A percentile compares a stretch with the other conserved stretches of the same genome.
These are phyloP conservation scores for Aspergillus japonicus DNA, from an alignment of 2,329 filamentous ascomycete genomes.

Conservation along the genomic window DNA sequence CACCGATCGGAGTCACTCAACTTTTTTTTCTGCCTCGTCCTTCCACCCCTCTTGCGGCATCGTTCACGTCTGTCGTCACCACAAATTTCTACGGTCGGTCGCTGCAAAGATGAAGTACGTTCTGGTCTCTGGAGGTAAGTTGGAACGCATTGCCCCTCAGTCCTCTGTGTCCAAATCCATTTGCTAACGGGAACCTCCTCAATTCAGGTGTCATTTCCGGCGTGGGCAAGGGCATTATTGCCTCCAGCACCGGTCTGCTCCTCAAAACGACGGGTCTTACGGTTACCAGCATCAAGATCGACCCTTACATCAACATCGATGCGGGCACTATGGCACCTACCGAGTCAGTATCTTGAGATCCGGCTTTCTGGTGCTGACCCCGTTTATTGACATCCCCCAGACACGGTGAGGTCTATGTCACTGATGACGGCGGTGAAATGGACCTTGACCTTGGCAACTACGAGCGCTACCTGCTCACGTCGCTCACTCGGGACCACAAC, in stretches of 20 bases:
- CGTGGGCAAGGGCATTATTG: constrained; percentile 64
- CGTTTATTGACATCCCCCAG: constrained; percentile 6
- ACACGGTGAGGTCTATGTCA: constrained; percentile 86
- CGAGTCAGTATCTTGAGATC: constrained; percentile 20
- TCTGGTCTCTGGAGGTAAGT: constrained; percentile 72
- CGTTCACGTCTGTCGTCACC: background rate
- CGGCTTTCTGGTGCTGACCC: constrained; percentile 2
- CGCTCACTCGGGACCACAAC: constrained; percentile 82
- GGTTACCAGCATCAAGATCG: constrained; percentile 41
- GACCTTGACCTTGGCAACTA: constrained; percentile 76
- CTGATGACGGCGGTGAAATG: constrained; percentile 76
- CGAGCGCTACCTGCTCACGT: constrained; percentile 78
- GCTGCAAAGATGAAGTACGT: constrained; percentile 71
- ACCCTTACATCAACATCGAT: constrained; percentile 74
- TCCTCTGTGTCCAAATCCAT: background rate
- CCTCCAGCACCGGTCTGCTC: constrained; percentile 46
- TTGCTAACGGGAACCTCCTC: constrained; percentile 9
- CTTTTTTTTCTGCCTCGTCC: constrained; percentile 3
- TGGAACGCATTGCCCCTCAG: background rate
- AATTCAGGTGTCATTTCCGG: constrained; percentile 48
- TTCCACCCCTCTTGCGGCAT: background rate
- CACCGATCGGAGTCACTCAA: constrained; percentile 1
- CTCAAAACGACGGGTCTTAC: constrained; percentile 30
- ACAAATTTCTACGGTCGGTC: constrained; percentile 1
- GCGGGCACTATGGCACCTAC: constrained; percentile 62